Conservation (phyloP, 2,329 filamentous ascomycete species). For the Alternaria sp. region DNA sequence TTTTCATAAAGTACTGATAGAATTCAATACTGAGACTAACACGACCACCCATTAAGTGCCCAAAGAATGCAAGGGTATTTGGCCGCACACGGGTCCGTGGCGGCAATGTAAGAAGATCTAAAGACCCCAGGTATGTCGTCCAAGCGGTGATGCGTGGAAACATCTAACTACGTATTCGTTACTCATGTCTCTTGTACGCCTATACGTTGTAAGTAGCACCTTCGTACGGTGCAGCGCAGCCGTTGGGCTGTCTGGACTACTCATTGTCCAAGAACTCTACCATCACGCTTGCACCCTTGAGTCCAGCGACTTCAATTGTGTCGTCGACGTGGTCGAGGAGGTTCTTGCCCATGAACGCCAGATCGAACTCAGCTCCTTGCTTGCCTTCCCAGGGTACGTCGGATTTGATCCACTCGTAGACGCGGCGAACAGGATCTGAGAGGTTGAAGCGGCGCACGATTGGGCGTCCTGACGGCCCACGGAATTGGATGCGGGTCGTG, state of each 20-base stretch:
- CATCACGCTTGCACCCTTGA: constrained; percentile 96
- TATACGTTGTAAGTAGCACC: not conserved
- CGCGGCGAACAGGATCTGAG: constrained; percentile 75
- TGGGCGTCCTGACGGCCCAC: constrained; percentile 72
- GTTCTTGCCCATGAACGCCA: constrained; percentile 87
- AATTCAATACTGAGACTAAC: not conserved
- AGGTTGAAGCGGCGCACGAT: constrained; percentile 86
- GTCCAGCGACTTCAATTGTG: constrained; percentile 78
- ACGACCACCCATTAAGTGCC: constrained; percentile 1
- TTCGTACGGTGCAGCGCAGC: not conserved
- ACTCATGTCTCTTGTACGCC: not conserved
- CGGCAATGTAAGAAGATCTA: constrained; percentile 12
- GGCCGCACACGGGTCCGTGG: constrained; percentile 6
- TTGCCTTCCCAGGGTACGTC: constrained; percentile 79
- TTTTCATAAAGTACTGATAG: not conserved
- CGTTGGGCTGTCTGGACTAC: not conserved
- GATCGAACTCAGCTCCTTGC: constrained; percentile 79
- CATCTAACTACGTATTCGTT: constrained; percentile 2
- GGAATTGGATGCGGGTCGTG: constrained; percentile 89
- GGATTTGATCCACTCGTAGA: constrained; percentile 97
- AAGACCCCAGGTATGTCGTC: constrained; percentile 1
- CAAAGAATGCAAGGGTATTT: constrained; percentile 17
- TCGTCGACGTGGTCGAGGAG: constrained; percentile 76
- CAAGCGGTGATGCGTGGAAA: not conserved
- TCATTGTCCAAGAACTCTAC: constrained; percentile 72